Base-by-base conservation (phyloP, 768 basidiomycete species). In the Strobilomyces dryophilus region DNA sequence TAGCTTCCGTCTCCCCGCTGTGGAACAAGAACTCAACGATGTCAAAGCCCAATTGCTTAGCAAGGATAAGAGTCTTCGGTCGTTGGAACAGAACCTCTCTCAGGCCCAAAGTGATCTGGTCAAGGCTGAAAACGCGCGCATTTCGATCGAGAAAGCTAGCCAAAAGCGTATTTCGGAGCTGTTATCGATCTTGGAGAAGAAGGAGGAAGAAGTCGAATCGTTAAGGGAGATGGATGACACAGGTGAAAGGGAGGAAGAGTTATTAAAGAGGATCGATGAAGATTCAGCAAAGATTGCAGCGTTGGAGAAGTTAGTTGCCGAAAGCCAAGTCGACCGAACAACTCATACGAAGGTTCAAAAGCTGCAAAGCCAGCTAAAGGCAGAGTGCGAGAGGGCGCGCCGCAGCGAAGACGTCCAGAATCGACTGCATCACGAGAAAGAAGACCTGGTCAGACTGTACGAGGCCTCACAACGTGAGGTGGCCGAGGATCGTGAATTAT, bases 261-360 rank as follows among this genome's bases (percentile, higher is more conserved):
- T 89, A 27, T 55, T 84, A 64, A 74, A 77, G 66, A 75, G 88
- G 57, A 81, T 90, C 27, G 86, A 89, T 41, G 85, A 87, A 61
- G 86, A 89, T 56, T 83, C 83, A 45, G 81, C 79, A 6, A 85
- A 82, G 67, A 83, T 88, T 34, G 68, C 71, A 4, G 76, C 80
- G 3, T 62, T 89, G 51, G 82, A 87, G 62, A 68, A 65, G 42
- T 67, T 80, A 66, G 62, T 80, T 3, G 65, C 71, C 21, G 75
- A 75, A 29, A 63, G 71, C n/a, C 69, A 74, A 21, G 66, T 74
- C 42, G 51, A 71, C 10, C 56, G 56, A 42, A 50, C 59, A 15
- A 62, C 40, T 43, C 67, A 74, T 52, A 58, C 63, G n/a, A 63
- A 71, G 54, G 72, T 74, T 53, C 71, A 76, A 32, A 77, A 71